Conservation (phyloP, 1,139 yeast species). For the Suhomyces bokatorum region DNA sequence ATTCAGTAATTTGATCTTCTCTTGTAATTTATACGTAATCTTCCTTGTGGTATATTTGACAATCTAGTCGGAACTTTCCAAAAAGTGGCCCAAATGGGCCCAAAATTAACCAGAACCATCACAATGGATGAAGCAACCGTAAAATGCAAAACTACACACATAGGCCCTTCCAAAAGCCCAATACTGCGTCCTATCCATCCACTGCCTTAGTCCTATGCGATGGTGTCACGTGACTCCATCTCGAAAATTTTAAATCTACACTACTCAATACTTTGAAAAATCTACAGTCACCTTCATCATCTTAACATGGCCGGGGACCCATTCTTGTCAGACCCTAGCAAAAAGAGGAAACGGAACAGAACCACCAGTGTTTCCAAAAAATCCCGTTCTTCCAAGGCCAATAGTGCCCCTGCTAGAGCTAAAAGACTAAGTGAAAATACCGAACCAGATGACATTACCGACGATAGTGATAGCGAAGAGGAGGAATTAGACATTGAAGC, state of each 20-base stretch:
- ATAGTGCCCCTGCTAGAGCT: slow-evolving; percentile 12
- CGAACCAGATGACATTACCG: slow-evolving; percentile 18
- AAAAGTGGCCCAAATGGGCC: too few relatives aligned
- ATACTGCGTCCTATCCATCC: not conserved
- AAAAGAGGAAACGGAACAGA: slow-evolving; percentile 48
- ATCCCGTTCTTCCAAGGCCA: slow-evolving; percentile 11
- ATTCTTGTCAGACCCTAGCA: slow-evolving; percentile 60
- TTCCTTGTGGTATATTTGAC: too few relatives aligned
- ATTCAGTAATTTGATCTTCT: too few relatives aligned
- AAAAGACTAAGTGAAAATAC: slow-evolving; percentile 11
- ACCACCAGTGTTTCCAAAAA: slow-evolving; percentile 21
- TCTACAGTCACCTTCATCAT: slow-evolving; percentile 1
- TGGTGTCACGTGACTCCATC: slow-evolving; percentile 15
- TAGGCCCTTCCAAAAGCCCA: not conserved
- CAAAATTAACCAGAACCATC: too few relatives aligned
- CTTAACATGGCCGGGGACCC: slow-evolving; percentile 54
- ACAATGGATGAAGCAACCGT: too few relatives aligned
- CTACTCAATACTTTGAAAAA: slow-evolving; percentile 8
- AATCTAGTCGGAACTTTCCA: too few relatives aligned
- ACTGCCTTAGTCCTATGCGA: not conserved
- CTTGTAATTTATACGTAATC: too few relatives aligned
- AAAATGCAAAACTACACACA: too few relatives aligned
- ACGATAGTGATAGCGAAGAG: slow-evolving; percentile 44
- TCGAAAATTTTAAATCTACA: slow-evolving; percentile 7
- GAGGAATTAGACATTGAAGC: slow-evolving; percentile 39